A percentile compares a stretch with the other conserved stretches of the same genome.
phyloP scores from a whole-genome alignment of 2,329 filamentous ascomycete genomes.

The Neopestalotiopsis rosae region DNA sequence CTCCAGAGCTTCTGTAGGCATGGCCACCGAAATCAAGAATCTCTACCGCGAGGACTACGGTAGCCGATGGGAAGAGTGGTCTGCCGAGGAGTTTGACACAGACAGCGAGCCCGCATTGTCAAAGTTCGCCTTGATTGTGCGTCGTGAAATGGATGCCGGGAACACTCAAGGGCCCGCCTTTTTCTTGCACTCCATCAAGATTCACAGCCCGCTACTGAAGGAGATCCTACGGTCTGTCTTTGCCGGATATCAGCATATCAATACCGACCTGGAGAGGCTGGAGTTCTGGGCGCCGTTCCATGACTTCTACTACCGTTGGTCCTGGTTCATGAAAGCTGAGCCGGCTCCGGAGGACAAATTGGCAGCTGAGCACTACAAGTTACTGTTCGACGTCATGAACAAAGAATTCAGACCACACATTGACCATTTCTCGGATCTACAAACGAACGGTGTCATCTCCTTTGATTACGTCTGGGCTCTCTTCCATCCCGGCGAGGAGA shows the following conservation, averaged over 20 bases:
- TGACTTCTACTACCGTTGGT: constrained; percentile 71
- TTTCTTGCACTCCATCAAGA: constrained; percentile 59
- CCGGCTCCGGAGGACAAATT: constrained; percentile 46
- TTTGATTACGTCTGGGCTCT: constrained; percentile 60
- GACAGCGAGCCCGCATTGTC: not conserved
- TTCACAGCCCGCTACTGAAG: constrained; percentile 68
- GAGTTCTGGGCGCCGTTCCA: constrained; percentile 66
- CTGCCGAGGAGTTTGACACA: not conserved
- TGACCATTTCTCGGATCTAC: constrained; percentile 54
- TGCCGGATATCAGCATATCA: constrained; percentile 63
- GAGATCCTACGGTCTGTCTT: constrained; percentile 59
- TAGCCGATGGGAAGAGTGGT: not conserved
- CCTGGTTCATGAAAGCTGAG: constrained; percentile 46
- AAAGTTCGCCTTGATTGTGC: constrained; percentile 8
- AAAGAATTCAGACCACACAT: constrained; percentile 58
- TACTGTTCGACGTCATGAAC: constrained; percentile 53
- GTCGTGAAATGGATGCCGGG: not conserved
- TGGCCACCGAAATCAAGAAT: not conserved
- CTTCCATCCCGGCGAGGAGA: constrained; percentile 48
- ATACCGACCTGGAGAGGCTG: constrained; percentile 62
- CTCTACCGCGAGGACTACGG: not conserved
- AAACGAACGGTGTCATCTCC: constrained; percentile 57
- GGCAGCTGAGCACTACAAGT: constrained; percentile 51
- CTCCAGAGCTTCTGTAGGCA: not conserved
- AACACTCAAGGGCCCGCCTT: not conserved